phyloP scores from a whole-genome alignment of 2,329 filamentous ascomycete species.

The Fusarium vanettenii region DNA sequence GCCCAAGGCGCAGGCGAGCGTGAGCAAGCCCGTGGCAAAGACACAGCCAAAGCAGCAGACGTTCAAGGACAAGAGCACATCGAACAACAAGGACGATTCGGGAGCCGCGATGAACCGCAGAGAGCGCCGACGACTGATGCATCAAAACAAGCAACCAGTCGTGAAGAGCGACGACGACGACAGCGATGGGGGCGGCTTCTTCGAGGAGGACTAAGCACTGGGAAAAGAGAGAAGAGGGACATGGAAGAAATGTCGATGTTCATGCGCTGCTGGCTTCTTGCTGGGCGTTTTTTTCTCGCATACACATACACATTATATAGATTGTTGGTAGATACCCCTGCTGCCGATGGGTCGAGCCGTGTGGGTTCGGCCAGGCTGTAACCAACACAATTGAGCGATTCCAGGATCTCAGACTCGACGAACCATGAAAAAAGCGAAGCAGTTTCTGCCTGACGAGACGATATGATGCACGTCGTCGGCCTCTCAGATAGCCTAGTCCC shows the following conservation, averaged over 20 bases:
- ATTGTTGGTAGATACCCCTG: constrained; percentile 38
- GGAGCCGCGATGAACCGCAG: constrained; percentile 50
- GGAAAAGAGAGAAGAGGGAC: not conserved
- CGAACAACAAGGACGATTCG: constrained; percentile 33
- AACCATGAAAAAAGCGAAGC: not conserved
- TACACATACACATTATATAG: constrained; percentile 28
- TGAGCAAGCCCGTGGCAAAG: constrained; percentile 31
- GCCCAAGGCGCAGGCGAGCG: constrained; percentile 27
- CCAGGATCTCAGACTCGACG: not conserved
- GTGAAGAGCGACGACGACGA: constrained; percentile 57
- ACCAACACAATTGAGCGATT: constrained; percentile 25
- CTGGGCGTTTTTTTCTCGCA: constrained; percentile 1
- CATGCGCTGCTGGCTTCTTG: not conserved
- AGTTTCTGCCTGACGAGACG: not conserved
- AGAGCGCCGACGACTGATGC: constrained; percentile 51
- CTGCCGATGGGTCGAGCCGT: constrained; percentile 15
- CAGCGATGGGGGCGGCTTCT: constrained; percentile 69
- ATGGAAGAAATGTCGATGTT: constrained; percentile 2
- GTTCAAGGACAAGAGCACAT: constrained; percentile 22
- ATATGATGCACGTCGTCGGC: not conserved
- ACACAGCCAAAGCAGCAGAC: constrained; percentile 37
- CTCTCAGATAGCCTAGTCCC: constrained; percentile 13
- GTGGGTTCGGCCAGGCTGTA: constrained; percentile 17
- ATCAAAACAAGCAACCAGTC: constrained; percentile 45
- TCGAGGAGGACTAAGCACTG: constrained; percentile 53